Conservation (phyloP, 352 stramenopile species). For the Pythium sukuiense region DNA sequence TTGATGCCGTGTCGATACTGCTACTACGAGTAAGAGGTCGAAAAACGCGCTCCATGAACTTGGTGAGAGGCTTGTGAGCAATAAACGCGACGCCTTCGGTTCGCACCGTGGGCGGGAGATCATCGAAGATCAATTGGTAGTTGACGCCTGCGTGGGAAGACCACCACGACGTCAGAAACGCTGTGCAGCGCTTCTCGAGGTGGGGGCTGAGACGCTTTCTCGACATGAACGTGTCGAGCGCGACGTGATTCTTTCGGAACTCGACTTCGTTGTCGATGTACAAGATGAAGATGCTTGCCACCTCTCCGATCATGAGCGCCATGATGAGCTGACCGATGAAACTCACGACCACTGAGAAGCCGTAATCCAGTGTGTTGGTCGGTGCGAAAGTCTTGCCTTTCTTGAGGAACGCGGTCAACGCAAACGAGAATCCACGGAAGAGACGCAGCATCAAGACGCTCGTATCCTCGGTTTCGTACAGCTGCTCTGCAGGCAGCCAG, state of each 20-base stretch:
- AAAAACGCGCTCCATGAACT: constrained; percentile 49
- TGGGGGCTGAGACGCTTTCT: constrained; percentile 40
- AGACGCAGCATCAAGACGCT: constrained; percentile 54
- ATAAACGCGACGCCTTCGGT: constrained; percentile 51
- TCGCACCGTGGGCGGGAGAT: constrained; percentile 46
- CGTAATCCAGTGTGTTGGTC: constrained; percentile 31
- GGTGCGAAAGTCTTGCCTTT: constrained; percentile 37
- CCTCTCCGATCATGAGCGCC: constrained; percentile 72
- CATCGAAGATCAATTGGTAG: constrained; percentile 54
- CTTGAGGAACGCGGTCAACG: constrained; percentile 67
- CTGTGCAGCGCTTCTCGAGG: constrained; percentile 47
- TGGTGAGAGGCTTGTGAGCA: constrained; percentile 39
- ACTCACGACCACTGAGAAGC: constrained; percentile 56
- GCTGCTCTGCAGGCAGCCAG: constrained; percentile 9
- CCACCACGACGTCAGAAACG: constrained; percentile 58
- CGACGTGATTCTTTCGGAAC: constrained; percentile 68
- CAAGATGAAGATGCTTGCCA: constrained; percentile 67
- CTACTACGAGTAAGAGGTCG: constrained; percentile 28
- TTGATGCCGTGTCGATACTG: too few species aligned
- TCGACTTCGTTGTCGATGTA: constrained; percentile 62
- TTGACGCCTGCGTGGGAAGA: constrained; percentile 51
- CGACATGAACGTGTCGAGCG: constrained; percentile 46
- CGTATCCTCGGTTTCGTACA: constrained; percentile 10
- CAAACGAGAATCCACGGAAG: constrained; percentile 56
- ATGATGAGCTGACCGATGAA: constrained; percentile 57